phyloP scores from a whole-genome alignment of 2,329 filamentous ascomycete genomes.

The Allantophomopsis cytisporea region DNA sequence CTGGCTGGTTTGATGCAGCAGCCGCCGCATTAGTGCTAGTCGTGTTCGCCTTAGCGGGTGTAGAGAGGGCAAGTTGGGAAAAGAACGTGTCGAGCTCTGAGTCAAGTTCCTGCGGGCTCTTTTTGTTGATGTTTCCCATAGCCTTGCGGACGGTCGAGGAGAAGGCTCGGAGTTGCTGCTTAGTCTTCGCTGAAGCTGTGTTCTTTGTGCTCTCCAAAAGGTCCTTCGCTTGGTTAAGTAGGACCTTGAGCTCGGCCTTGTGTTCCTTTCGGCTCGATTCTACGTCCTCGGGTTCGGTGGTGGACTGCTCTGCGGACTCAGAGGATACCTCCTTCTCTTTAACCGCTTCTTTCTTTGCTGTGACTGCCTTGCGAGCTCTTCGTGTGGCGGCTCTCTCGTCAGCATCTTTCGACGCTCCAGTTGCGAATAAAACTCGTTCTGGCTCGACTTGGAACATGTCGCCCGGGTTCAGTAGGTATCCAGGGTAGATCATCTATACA shows the following conservation, averaged over 20 bases:
- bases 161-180: slow-evolving; percentile 64
- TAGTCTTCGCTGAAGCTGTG: slow-evolving; percentile 52
- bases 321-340: slow-evolving; percentile 13
- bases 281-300: slow-evolving; percentile 20
- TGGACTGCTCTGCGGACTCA: slow-evolving; percentile 9
- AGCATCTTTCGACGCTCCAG: slow-evolving; percentile 54
- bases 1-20: slow-evolving; percentile 1
- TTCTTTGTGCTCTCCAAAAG: slow-evolving; percentile 37
- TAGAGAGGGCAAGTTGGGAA: slow-evolving; percentile 6
- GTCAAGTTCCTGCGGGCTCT: slow-evolving; percentile 32
- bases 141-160: slow-evolving; percentile 30
- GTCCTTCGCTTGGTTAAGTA: slow-evolving; percentile 43
- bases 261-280: slow-evolving; percentile 22
- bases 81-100: slow-evolving; percentile 38
- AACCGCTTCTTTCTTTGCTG: slow-evolving; percentile 10
- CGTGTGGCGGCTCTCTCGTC: slow-evolving; percentile 3
- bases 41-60: slow-evolving; percentile 4
- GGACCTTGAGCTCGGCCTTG: slow-evolving; percentile 26
- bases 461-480: slow-evolving; percentile 89
- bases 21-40: slow-evolving; percentile 5
- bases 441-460: slow-evolving; percentile 96
- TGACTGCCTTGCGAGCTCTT: slow-evolving; percentile 10
- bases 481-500: slow-evolving; percentile 75
- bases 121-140: slow-evolving; percentile 21
- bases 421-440: slow-evolving; percentile 78